Conservation (phyloP, 2,329 filamentous ascomycete genomes). For the Tolypocladium amazonense region DNA sequence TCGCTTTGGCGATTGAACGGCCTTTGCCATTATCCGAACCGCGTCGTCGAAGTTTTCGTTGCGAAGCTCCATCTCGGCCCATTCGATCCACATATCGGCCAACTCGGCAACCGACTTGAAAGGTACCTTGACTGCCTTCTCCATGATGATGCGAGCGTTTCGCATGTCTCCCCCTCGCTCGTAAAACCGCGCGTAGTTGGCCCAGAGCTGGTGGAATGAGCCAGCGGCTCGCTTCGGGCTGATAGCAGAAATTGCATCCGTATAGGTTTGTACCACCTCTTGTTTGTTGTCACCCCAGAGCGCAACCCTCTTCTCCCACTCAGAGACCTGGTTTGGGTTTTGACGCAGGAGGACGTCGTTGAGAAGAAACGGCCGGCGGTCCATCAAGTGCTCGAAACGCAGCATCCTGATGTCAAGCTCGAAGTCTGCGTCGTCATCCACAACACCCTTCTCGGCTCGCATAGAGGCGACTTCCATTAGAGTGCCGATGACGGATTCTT, state of each 20-base stretch:
- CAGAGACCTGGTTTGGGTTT: constrained; percentile 89
- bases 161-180: constrained; percentile 75
- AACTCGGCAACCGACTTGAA: constrained; percentile 97
- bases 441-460: constrained; percentile 66
- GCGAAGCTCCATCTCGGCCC: constrained; percentile 95
- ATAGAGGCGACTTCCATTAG: constrained; percentile 80
- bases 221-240: constrained; percentile 91
- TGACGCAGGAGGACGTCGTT: constrained; percentile 93
- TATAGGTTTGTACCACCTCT: constrained; percentile 90
- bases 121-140: constrained; percentile 94
- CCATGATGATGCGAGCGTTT: constrained; percentile 85
- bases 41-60: constrained; percentile 95
- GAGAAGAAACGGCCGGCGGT: constrained; percentile 85
- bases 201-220: constrained; percentile 89
- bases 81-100: constrained; percentile 97
- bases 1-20: constrained; percentile 89
- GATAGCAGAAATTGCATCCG: constrained; percentile 84
- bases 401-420: constrained; percentile 96
- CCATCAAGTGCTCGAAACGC: constrained; percentile 97
- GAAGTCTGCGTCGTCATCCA: constrained; percentile 79
- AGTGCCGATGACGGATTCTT: constrained; percentile 86
- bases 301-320: constrained; percentile 95
- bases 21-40: constrained; percentile 92
- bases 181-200: constrained; percentile 95
- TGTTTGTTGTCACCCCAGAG: constrained; percentile 89